Evolutionary conservation across 1,139 yeast species (phyloP).

Genomic region (Lodderomyces beijingensis): DNA sequence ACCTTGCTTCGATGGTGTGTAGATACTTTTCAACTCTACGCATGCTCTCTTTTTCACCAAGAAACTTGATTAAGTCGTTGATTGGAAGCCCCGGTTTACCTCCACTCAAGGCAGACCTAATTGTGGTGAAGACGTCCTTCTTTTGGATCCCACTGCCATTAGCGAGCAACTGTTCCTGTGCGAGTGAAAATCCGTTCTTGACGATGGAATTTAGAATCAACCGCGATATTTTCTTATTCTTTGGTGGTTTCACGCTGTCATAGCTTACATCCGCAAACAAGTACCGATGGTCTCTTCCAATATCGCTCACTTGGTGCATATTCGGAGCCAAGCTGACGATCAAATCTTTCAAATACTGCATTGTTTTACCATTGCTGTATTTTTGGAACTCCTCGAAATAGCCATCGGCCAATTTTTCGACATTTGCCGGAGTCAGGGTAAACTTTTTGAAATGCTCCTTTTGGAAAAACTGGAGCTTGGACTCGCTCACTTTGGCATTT

Average conservation of each 20-base stretch:
- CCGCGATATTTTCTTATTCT: conserved; percentile 4
- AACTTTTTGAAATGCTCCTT: conserved; percentile 50
- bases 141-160: conserved; percentile 30
- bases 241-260: conserved; percentile 13
- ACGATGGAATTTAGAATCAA: conserved; percentile 7
- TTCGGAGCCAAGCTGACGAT: conserved; percentile 28
- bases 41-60: conserved; percentile 47
- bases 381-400: conserved; percentile 19
- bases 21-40: conserved; percentile 32
- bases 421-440: conserved; percentile 27
- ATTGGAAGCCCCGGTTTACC: conserved; percentile 67
- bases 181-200: conserved; percentile 13
- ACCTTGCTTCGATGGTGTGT: too few relatives aligned
- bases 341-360: conserved; percentile 16
- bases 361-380: conserved; percentile 14
- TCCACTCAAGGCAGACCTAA: conserved; percentile 74
- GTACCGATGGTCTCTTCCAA: conserved; percentile 43
- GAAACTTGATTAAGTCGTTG: conserved; percentile 51
- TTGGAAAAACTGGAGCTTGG: conserved; percentile 72
- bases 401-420: conserved; percentile 30
- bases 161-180: conserved; percentile 13
- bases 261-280: conserved; percentile 43
- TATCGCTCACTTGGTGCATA: conserved; percentile 45
- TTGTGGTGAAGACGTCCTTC: conserved; percentile 52
- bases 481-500: conserved; percentile 83